phyloP scores from a whole-genome alignment of 2,329 filamentous ascomycete species.

The Nannizziopsis barbatae region DNA sequence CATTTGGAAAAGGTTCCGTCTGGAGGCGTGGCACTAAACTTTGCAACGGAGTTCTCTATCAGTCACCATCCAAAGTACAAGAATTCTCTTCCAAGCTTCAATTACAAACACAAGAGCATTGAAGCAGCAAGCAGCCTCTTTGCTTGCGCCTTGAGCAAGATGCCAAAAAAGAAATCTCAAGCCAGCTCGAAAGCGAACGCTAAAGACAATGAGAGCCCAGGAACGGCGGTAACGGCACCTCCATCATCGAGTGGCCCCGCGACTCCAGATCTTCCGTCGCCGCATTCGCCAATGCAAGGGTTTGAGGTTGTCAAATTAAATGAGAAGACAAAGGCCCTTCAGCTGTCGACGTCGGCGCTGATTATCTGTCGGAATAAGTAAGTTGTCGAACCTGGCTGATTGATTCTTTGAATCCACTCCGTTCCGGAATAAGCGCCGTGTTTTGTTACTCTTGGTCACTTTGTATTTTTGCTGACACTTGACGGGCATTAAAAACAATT shows the following conservation, averaged over 20 bases:
- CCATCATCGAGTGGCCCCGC: constrained; percentile 5
- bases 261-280: constrained; percentile 7
- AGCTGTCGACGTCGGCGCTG: constrained; percentile 40
- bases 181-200: constrained; percentile 6
- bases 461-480: not conserved
- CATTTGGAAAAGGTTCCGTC: no score
- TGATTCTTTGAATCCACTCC: not conserved
- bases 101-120: not conserved
- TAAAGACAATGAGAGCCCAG: constrained; percentile 4
- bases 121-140: not conserved
- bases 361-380: constrained; percentile 60
- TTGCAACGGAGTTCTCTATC: no score
- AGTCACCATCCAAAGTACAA: no score
- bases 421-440: not conserved
- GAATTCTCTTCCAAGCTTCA: no score
- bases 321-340: constrained; percentile 9
- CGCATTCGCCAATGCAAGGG: constrained; percentile 9
- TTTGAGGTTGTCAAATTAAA: constrained; percentile 5
- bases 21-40: no score
- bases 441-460: not conserved
- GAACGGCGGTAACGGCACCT: no score
- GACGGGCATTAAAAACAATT: constrained; percentile 5
- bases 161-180: constrained; percentile 17
- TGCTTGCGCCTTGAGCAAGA: constrained; percentile 1
- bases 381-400: constrained; percentile 7